phyloP scores from a whole-genome alignment of 768 basidiomycete genomes.

The Tulasnella sp. region DNA sequence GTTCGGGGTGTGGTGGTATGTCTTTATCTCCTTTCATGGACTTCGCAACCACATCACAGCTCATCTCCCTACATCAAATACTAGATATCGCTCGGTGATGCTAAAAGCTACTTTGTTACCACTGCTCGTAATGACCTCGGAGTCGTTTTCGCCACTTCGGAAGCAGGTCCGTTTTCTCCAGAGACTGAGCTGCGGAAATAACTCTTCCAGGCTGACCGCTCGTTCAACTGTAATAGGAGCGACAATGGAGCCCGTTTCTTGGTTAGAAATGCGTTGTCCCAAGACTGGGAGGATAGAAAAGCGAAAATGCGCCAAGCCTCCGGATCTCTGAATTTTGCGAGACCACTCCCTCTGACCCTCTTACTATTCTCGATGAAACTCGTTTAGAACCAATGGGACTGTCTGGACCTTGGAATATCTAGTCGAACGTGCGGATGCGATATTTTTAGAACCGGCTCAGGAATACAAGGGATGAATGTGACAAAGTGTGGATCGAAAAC shows the following conservation, averaged over 20 bases:
- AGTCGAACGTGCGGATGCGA: neutral
- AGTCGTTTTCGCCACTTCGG: constrained; percentile 85
- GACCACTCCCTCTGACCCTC: neutral
- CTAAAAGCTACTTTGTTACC: constrained; percentile 86
- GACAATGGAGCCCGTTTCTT: constrained; percentile 80
- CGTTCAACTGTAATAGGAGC: constrained; percentile 47
- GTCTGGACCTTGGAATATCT: neutral
- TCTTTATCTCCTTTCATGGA: constrained; percentile 24
- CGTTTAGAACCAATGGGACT: neutral
- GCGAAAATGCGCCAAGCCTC: constrained; percentile 83
- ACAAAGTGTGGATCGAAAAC: neutral
- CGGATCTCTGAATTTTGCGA: constrained; percentile 46
- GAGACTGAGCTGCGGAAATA: neutral
- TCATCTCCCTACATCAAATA: neutral
- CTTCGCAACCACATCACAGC: neutral
- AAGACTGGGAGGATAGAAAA: constrained; percentile 74
- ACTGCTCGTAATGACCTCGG: constrained; percentile 88
- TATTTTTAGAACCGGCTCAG: neutral
- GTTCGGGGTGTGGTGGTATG: constrained; percentile 80
- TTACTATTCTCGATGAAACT: neutral
- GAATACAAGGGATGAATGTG: neutral
- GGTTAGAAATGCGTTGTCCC: constrained; percentile 88
- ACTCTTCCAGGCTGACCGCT: neutral
- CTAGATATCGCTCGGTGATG: constrained; percentile 88
- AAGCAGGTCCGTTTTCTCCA: constrained; percentile 55